Evolutionary conservation across 1,284 basidiomycete species (phyloP).

Genomic region (Sparassis latifolia): DNA sequence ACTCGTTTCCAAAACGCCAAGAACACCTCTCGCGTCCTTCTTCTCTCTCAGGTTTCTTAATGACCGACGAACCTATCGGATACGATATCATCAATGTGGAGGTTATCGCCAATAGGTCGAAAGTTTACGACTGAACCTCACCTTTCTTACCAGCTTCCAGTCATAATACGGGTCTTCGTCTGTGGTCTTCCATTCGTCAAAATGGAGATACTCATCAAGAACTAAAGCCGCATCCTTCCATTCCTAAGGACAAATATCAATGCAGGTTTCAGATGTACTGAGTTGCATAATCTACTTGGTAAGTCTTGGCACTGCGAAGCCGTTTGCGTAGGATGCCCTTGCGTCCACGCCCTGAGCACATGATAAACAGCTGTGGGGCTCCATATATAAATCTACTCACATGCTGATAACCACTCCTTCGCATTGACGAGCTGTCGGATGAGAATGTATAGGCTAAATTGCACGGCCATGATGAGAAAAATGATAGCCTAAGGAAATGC

Average conservation of each 20-base stretch:
- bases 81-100: background rate
- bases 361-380: background rate
- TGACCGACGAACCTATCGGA: slow-evolving; percentile 56
- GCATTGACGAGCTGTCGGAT: slow-evolving; percentile 90
- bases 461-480: slow-evolving; percentile 77
- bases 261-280: background rate
- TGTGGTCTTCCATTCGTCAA: slow-evolving; percentile 83
- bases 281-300: slow-evolving; percentile 34
- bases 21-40: slow-evolving; percentile 78
- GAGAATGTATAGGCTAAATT: slow-evolving; percentile 84
- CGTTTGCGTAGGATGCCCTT: slow-evolving; percentile 75
- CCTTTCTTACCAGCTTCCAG: slow-evolving; percentile 77
- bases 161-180: slow-evolving; percentile 90
- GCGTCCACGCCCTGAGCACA: slow-evolving; percentile 66
- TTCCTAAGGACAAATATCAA: slow-evolving; percentile 35
- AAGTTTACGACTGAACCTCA: slow-evolving; percentile 17
- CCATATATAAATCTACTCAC: slow-evolving; percentile 38
- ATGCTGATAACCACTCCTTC: slow-evolving; percentile 88
- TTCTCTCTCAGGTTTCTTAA: slow-evolving; percentile 56
- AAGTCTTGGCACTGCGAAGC: slow-evolving; percentile 69
- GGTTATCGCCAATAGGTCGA: too few relatives aligned
- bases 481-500: slow-evolving; percentile 56
- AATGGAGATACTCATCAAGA: slow-evolving; percentile 78
- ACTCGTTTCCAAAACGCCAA: slow-evolving; percentile 90
- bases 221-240: slow-evolving; percentile 82